Conservation (phyloP, 305 asterid species). For the Solanum hybrid region DNA sequence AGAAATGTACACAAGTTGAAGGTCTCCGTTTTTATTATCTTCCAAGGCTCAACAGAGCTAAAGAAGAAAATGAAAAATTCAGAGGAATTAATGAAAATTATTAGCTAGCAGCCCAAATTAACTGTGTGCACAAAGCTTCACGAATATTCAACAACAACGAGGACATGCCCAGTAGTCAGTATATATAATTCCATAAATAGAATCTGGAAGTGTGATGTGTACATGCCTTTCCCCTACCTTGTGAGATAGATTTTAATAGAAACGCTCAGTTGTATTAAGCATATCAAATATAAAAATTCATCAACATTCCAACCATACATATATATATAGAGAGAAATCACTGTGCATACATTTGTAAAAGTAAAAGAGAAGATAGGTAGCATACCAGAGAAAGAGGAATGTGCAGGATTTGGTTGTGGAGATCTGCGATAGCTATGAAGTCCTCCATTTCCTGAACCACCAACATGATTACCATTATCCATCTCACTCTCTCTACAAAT, state of each 20-base stretch:
- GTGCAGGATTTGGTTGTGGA: not conserved
- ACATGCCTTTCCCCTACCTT: not conserved
- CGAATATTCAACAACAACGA: not conserved
- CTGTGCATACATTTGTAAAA: not conserved
- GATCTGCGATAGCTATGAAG: not conserved
- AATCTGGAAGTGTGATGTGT: not conserved
- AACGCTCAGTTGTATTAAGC: not conserved
- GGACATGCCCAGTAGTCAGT: not conserved
- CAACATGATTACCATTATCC: not conserved
- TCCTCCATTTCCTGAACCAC: not conserved
- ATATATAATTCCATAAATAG: not conserved
- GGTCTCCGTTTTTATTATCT: not conserved
- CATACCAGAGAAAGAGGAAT: not conserved
- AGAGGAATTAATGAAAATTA: not conserved
- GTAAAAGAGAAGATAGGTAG: not conserved
- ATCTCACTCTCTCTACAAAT: not conserved
- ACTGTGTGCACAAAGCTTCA: not conserved
- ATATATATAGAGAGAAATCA: not conserved
- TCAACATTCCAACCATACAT: not conserved
- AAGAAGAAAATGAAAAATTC: not conserved
- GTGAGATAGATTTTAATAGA: not conserved
- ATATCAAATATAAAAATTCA: not conserved
- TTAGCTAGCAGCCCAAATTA: not conserved
- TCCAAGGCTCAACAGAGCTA: not conserved
- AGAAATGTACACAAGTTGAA: not conserved